Conservation (phyloP, 495 filamentous ascomycete genomes). For the Hyphodiscus hymeniophilus region DNA sequence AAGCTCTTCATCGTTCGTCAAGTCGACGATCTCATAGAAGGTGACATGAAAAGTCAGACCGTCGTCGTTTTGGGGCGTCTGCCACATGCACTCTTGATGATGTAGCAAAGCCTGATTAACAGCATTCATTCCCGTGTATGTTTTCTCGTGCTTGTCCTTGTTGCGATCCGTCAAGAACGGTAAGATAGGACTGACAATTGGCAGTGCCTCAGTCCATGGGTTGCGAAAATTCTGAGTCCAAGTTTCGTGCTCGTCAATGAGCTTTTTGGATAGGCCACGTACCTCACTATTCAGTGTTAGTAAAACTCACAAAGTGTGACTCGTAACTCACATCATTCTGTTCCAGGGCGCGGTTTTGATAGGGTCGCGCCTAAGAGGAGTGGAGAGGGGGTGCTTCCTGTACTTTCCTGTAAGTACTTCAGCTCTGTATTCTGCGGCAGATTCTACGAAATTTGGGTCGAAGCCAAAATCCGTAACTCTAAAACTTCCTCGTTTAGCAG, state of each 20-base stretch:
- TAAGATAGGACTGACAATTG: slow-evolving; percentile 7
- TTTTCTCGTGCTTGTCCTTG: neutral
- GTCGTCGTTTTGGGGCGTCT: slow-evolving; percentile 3
- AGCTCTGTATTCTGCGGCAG: slow-evolving; percentile 3
- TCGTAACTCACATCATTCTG: slow-evolving; percentile 8
- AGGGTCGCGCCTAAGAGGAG: no score
- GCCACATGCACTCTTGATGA: slow-evolving; percentile 7
- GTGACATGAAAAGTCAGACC: slow-evolving; percentile 4
- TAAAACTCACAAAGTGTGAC: neutral
- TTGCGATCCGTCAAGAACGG: slow-evolving; percentile 7
- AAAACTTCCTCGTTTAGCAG: slow-evolving; percentile 6
- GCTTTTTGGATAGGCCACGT: slow-evolving; percentile 8
- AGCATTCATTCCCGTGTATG: neutral
- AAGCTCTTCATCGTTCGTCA: slow-evolving; percentile 1
- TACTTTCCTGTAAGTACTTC: slow-evolving; percentile 5
- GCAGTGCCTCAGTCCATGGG: slow-evolving; percentile 11
- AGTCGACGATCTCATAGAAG: slow-evolving; percentile 4
- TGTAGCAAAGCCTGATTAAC: slow-evolving; percentile 7
- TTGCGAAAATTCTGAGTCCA: slow-evolving; percentile 10
- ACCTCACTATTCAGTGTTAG: neutral
- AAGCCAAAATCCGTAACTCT: slow-evolving; percentile 9
- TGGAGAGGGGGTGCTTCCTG: slow-evolving; percentile 1
- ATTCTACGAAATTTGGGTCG: slow-evolving; percentile 9
- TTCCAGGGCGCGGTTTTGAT: slow-evolving; percentile 10
- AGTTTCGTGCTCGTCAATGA: slow-evolving; percentile 9